Evolutionary conservation across 345 rosid genomes (phyloP).

Genomic region (Eutrema japonicum): DNA sequence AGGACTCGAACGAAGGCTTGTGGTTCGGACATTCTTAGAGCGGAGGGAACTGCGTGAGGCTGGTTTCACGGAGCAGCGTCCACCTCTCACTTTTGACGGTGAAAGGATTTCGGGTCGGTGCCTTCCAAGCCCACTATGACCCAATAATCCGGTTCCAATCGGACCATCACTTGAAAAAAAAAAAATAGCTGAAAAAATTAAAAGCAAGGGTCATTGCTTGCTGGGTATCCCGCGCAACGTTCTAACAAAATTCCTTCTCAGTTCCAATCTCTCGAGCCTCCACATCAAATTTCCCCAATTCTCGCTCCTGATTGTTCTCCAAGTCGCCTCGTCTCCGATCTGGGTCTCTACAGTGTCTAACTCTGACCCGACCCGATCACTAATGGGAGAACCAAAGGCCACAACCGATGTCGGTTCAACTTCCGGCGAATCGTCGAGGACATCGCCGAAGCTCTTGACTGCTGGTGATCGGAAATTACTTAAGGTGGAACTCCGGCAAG

Average conservation of each 20-base stretch:
- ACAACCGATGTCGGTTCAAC: conserved; percentile 39
- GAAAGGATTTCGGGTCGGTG: no score
- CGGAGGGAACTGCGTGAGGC: no score
- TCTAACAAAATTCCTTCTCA: conserved; percentile 39
- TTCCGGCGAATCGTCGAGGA: conserved; percentile 51
- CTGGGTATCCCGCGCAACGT: conserved; percentile 50
- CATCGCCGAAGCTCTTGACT: conserved; percentile 52
- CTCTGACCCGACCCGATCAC: conserved; percentile 30
- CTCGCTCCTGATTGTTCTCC: conserved; percentile 15
- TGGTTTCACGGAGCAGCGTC: no score
- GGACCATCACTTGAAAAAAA: background rate
- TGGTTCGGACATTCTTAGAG: no score
- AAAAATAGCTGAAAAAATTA: background rate
- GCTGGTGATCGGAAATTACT: conserved; percentile 78
- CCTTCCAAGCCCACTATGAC: no score
- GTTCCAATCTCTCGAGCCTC: conserved; percentile 23
- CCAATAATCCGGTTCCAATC: no score
- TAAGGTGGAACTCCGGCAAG: conserved; percentile 75
- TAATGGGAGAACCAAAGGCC: conserved; percentile 47
- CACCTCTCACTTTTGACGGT: no score
- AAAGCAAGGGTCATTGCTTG: conserved; percentile 31
- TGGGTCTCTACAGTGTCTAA: conserved; percentile 30
- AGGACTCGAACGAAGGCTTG: no score
- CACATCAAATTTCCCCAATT: conserved; percentile 15
- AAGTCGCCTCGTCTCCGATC: conserved; percentile 30